phyloP scores from a whole-genome alignment of 768 basidiomycete genomes.

The Suillus subluteus region DNA sequence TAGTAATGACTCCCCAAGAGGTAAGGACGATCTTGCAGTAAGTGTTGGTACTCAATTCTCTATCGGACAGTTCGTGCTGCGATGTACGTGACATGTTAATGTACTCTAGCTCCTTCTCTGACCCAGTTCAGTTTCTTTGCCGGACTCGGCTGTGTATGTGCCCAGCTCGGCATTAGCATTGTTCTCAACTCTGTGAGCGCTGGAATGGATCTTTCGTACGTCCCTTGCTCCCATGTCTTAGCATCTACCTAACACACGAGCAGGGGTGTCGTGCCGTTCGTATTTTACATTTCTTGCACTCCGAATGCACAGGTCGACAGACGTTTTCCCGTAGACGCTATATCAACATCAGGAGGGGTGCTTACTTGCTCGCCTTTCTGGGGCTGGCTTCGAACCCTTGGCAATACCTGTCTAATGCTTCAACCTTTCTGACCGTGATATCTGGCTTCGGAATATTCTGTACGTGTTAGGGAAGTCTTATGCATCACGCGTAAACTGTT shows the following conservation, averaged over 20 bases:
- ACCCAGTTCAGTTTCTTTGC: constrained; percentile 22
- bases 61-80: constrained; percentile 12
- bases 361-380: constrained; percentile 15
- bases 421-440: constrained; percentile 15
- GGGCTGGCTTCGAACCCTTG: constrained; percentile 16
- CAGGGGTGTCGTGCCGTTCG: neutral
- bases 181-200: constrained; percentile 25
- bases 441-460: constrained; percentile 17
- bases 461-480: constrained; percentile 3
- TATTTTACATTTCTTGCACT: neutral
- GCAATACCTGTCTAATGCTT: constrained; percentile 16
- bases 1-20: constrained; percentile 13
- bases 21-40: constrained; percentile 5
- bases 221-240: neutral
- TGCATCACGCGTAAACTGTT: neutral
- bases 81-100: constrained; percentile 10
- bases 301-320: neutral
- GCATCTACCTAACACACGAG: neutral
- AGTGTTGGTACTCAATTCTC: neutral
- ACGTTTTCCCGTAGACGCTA: constrained; percentile 9
- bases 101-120: constrained; percentile 9
- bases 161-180: constrained; percentile 23
- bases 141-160: constrained; percentile 23
- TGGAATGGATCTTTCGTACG: constrained; percentile 26
- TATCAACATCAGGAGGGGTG: constrained; percentile 18